These are phyloP conservation scores for Parietichytrium sp. DNA, from an alignment of 108 stramenopile genomes.

Conservation along the genomic window DNA sequence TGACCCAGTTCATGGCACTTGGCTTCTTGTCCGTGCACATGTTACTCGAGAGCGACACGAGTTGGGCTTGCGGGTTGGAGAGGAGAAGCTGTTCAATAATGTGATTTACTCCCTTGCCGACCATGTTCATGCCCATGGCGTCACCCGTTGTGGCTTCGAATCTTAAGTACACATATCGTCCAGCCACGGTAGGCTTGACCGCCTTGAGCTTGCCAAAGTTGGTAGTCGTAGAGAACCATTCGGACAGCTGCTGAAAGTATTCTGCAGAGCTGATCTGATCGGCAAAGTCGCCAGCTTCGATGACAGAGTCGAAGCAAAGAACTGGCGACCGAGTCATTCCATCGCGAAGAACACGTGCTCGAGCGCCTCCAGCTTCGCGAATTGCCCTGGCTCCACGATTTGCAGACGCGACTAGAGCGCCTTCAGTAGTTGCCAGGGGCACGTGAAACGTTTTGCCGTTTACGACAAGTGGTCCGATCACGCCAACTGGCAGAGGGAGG, in stretches of 20 bases:
- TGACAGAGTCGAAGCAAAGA: slow-evolving; percentile 75
- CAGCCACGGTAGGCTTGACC: slow-evolving; percentile 81
- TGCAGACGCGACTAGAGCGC: slow-evolving; percentile 86
- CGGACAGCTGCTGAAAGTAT: slow-evolving; percentile 76
- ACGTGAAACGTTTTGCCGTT: slow-evolving; percentile 83
- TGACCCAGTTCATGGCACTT: slow-evolving; percentile 94
- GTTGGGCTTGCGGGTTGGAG: slow-evolving; percentile 69
- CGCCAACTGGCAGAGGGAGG: slow-evolving; percentile 89
- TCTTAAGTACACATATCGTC: slow-evolving; percentile 88
- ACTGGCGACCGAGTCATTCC: slow-evolving; percentile 97
- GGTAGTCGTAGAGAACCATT: slow-evolving; percentile 93
- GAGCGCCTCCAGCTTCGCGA: slow-evolving; percentile 55
- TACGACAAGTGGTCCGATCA: slow-evolving; percentile 86
- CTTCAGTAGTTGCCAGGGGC: slow-evolving; percentile 98
- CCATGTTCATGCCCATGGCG: slow-evolving; percentile 99
- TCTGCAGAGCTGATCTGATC: slow-evolving; percentile 71
- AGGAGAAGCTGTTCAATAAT: slow-evolving; percentile 77
- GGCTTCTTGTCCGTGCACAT: slow-evolving; percentile 99
- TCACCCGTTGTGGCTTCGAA: slow-evolving; percentile 91
- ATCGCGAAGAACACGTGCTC: slow-evolving; percentile 76
- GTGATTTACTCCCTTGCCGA: slow-evolving; percentile 84
- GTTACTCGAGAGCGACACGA: slow-evolving; percentile 90
- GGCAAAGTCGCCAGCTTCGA: slow-evolving; percentile 81
- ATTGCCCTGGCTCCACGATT: slow-evolving; percentile 97
- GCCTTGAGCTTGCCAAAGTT: slow-evolving; percentile 81